Evolutionary conservation across 164 flowering plant genomes (phyloP).

Genomic region (Kingdonia uniflora): DNA sequence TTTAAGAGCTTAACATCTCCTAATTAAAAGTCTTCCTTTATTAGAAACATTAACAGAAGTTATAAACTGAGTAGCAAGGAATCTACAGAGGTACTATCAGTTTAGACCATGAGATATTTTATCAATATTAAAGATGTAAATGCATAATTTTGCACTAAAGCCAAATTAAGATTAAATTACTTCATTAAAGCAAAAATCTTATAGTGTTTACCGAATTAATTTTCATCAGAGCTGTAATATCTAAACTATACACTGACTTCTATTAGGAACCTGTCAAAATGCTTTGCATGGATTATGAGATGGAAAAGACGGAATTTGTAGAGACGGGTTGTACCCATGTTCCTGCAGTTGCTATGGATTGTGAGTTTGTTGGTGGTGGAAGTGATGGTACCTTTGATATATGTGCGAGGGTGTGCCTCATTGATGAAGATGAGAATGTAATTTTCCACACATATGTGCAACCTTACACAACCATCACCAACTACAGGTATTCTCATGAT

Average conservation of each 20-base stretch:
- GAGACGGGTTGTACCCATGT: conserved; percentile 1
- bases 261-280: conserved; percentile 22
- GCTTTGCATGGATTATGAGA: conserved; percentile 15
- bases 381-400: conserved; percentile 58
- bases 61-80: too few species aligned
- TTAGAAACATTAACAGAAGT: too few species aligned
- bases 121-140: too few species aligned
- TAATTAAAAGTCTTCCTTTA: too few species aligned
- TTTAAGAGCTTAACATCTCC: too few species aligned
- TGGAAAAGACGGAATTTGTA: conserved; percentile 12
- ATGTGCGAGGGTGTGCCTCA: conserved; percentile 70
- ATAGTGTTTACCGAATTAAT: too few species aligned
- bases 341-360: conserved; percentile 55
- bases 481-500: conserved; percentile 48
- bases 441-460: conserved; percentile 53
- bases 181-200: too few species aligned
- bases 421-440: conserved; percentile 63
- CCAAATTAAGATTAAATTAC: too few species aligned
- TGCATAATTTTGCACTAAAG: too few species aligned
- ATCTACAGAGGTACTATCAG: too few species aligned
- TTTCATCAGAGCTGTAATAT: too few species aligned
- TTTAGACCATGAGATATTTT: too few species aligned
- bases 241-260: background rate
- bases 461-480: conserved; percentile 47
- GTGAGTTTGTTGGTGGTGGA: conserved; percentile 86